Base-by-base conservation (phyloP, 192 early-diverging fungal genomes). In the Linderina pennispora region DNA sequence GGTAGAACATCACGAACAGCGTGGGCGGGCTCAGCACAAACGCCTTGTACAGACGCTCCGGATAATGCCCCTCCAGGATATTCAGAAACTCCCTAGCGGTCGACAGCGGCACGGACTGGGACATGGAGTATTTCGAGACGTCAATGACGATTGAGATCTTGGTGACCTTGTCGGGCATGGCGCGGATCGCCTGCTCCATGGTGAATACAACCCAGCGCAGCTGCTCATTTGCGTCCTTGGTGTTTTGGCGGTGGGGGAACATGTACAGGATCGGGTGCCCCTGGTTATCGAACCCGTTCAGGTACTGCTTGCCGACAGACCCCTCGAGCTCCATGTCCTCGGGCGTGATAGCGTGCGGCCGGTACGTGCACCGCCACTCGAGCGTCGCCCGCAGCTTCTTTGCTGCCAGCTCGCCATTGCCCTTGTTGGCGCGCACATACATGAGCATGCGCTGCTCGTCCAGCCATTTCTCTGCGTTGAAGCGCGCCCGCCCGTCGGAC, bases 21-120 rank as follows among this genome's bases (percentile, higher is more conserved):
- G 84, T 86, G 21, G 86, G 87, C 23, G 89, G 87, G 54, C 87
- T 80, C 20, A 90, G 58, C 23, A 91, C 71, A 45, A 82, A 77
- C 2, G 75, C 77, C 33, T 71, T 74, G 35, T 78, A 76, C 38
- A 89, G 57, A 31, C 85, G 72, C 65, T 97, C 93, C 4, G 91
- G 91, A 52, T 94, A 97, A 59, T 97, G 93, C 19, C 78, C 77
- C 22, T 81, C 78, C 14, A 97, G 63, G 19, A 91, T 82, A 42
- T 83, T 47, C 52, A 94, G 68, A 34, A 92, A 89, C 42, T 91
- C 80, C 15, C 82, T 84, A 2, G 81, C 79, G 6, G 87, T 80
- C 0, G 74, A 78, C 1, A 91, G 55, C 15, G 83, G 77, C 18
- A 83, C 81, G 22, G 77, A 77, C 43, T 74, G 80, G 35, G 77